Conservation (phyloP, 2,329 filamentous ascomycete species). For the Zymoseptoria ardabiliae region DNA sequence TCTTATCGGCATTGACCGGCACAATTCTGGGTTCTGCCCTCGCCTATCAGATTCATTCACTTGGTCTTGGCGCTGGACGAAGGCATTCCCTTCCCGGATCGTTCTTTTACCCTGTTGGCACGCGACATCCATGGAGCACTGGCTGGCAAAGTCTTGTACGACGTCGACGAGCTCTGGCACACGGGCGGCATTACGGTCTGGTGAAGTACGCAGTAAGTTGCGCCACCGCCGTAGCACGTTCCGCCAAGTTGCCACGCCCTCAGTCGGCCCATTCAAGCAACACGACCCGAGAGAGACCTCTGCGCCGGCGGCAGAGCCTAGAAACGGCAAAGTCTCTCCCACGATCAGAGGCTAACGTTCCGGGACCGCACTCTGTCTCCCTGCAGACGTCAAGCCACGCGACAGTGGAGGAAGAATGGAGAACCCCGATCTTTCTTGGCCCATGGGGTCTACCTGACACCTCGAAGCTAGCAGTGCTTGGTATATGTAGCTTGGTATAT, state of each 20-base stretch:
- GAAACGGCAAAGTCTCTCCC: not conserved
- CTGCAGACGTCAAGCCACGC: not conserved
- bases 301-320: not conserved
- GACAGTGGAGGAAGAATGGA: not conserved
- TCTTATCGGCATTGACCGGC: not conserved
- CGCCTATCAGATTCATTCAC: not conserved
- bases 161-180: not conserved
- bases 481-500: not conserved
- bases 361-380: not conserved
- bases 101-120: conserved; percentile 19
- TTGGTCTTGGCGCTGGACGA: not conserved
- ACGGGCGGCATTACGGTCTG: not conserved
- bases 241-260: not conserved
- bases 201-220: not conserved
- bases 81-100: not conserved
- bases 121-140: too few species aligned
- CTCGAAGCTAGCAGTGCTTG: not conserved
- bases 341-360: not conserved
- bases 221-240: not conserved
- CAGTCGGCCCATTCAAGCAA: not conserved
- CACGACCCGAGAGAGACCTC: not conserved
- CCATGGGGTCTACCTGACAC: not conserved
- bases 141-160: too few species aligned
- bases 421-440: not conserved
- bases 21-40: not conserved